phyloP scores from a whole-genome alignment of 495 filamentous ascomycete genomes.

The Immersiella caudata region DNA sequence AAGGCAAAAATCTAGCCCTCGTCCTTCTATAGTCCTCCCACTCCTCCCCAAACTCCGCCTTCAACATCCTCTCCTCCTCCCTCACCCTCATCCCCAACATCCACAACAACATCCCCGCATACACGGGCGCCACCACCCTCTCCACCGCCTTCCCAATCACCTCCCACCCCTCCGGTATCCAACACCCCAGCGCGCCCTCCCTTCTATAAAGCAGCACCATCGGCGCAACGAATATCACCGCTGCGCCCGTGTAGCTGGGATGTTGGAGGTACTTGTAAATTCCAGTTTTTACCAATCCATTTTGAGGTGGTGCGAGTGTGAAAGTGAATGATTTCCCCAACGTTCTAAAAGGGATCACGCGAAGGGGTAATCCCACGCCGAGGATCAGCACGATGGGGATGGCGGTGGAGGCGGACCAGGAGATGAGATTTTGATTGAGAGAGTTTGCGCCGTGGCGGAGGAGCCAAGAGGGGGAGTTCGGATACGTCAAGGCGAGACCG shows the following conservation, averaged over 20 bases:
- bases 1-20: neutral
- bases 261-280: conserved; percentile 51
- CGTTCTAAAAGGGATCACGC: conserved; percentile 38
- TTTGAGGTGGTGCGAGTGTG: conserved; percentile 45
- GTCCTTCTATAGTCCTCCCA: conserved; percentile 46
- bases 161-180: conserved; percentile 38
- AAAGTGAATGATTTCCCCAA: conserved; percentile 54
- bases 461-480: conserved; percentile 33
- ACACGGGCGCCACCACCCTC: conserved; percentile 18
- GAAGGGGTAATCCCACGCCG: conserved; percentile 37
- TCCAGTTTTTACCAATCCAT: neutral
- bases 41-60: conserved; percentile 41
- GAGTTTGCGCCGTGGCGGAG: conserved; percentile 24
- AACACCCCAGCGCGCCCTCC: conserved; percentile 40
- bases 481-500: conserved; percentile 31
- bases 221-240: conserved; percentile 22
- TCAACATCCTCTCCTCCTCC: conserved; percentile 52
- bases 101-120: conserved; percentile 4
- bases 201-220: conserved; percentile 28
- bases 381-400: conserved; percentile 35
- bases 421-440: conserved; percentile 34
- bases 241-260: conserved; percentile 49
- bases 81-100: conserved; percentile 28
- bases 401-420: conserved; percentile 33
- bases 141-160: conserved; percentile 18